Conservation (phyloP, 371 early-diverging fungal species). For the Apophysomyces ossiformis region DNA sequence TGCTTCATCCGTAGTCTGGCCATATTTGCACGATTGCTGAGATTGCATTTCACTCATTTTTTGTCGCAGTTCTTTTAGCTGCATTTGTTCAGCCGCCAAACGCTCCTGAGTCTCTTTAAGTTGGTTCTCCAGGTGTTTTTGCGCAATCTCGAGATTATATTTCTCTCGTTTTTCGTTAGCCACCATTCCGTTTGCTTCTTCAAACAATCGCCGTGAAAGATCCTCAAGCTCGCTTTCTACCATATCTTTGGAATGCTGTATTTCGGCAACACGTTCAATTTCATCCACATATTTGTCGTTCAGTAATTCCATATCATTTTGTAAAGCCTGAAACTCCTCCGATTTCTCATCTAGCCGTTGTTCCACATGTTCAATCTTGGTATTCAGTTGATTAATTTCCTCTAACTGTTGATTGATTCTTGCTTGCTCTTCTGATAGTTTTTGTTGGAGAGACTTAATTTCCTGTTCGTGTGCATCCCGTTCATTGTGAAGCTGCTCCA, state of each 20-base stretch:
- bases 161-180: constrained; percentile 80
- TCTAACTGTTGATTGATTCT: constrained; percentile 46
- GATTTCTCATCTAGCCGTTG: constrained; percentile 50
- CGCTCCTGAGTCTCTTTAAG: constrained; percentile 72
- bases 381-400: constrained; percentile 46
- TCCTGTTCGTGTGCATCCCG: constrained; percentile 50
- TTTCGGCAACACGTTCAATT: constrained; percentile 88
- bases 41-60: constrained; percentile 68
- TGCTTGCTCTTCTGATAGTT: constrained; percentile 49
- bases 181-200: constrained; percentile 94
- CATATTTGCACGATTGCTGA: constrained; percentile 5
- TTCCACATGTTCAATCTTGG: constrained; percentile 50
- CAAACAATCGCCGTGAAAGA: constrained; percentile 85
- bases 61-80: constrained; percentile 73
- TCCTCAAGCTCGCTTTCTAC: constrained; percentile 94
- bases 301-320: constrained; percentile 59
- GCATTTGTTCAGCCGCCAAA: constrained; percentile 75
- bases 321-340: constrained; percentile 49
- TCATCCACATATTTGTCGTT: constrained; percentile 81
- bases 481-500: constrained; percentile 56
- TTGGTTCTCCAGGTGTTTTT: constrained; percentile 63
- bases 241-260: constrained; percentile 87
- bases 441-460: constrained; percentile 43
- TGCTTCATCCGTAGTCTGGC: neutral
- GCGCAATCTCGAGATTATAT: constrained; percentile 61